A percentile compares a stretch with the other conserved stretches of the same genome.
Evolutionary conservation across 2,329 filamentous ascomycete species (phyloP).

Genomic region (Aspergillus neotritici): DNA sequence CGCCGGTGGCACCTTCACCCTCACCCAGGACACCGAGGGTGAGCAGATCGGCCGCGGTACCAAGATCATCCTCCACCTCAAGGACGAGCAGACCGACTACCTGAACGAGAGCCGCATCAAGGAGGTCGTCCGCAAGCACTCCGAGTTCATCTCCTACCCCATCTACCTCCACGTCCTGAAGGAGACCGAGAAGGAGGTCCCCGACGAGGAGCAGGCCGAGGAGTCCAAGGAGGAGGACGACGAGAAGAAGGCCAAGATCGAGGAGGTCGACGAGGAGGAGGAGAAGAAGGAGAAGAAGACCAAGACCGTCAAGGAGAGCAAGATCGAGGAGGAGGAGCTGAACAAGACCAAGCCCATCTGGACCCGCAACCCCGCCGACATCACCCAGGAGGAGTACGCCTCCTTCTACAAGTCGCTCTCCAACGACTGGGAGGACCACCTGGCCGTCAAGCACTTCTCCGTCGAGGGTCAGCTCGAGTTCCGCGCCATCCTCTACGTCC

Average conservation of each 20-base stretch:
- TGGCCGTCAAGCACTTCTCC: conserved; percentile 99
- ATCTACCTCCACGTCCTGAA: conserved; percentile 99
- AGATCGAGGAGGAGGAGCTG: conserved; percentile 98
- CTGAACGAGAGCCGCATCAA: conserved; percentile 98
- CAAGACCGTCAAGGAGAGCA: conserved; percentile 99
- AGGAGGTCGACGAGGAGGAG: conserved; percentile 81
- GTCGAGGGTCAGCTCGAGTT: conserved; percentile 99
- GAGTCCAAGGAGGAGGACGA: conserved; percentile 65
- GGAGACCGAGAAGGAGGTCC: conserved; percentile 98
- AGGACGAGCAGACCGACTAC: conserved; percentile 99
- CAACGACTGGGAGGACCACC: conserved; percentile 99
- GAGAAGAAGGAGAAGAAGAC: conserved; percentile 94
- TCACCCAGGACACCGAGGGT: conserved; percentile 82
- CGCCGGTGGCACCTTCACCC: conserved; percentile 95
- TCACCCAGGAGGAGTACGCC: conserved; percentile 92
- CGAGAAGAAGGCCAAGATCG: conserved; percentile 93
- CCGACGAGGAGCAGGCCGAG: conserved; percentile 82
- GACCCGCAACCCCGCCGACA: conserved; percentile 96
- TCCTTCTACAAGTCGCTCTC: conserved; percentile 99
- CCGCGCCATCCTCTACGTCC: conserved; percentile 98
- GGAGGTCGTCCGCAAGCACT: conserved; percentile 99
- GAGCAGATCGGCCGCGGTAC: conserved; percentile 89
- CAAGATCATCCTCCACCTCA: conserved; percentile 97
- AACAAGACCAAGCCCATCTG: conserved; percentile 99
- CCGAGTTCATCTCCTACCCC: conserved; percentile 99